Percentiles rank a stretch among this genome's conserved stretches.
These are phyloP conservation scores for Buxus sempervirens DNA, from an alignment of 164 flowering plant species.

Conservation along the genomic window DNA sequence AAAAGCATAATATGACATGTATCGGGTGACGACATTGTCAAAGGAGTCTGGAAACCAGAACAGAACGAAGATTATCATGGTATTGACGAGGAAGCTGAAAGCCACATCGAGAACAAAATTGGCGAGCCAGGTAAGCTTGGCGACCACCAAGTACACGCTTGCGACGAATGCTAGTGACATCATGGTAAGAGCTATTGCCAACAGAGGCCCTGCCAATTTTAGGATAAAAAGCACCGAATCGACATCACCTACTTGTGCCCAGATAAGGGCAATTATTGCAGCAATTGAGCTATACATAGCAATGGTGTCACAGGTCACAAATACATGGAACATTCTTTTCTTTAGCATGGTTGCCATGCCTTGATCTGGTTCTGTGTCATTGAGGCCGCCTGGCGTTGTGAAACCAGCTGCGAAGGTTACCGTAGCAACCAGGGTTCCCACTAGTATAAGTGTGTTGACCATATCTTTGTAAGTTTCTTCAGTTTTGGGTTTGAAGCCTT, in stretches of 20 bases:
- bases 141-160: conserved; percentile 5
- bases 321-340: conserved; percentile 2
- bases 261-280: background rate
- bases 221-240: background rate
- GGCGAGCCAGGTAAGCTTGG: conserved; percentile 10
- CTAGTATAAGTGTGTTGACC: conserved; percentile 20
- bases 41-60: background rate
- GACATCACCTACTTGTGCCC: conserved; percentile 13
- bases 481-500: no score
- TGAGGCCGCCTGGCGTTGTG: conserved; percentile 25
- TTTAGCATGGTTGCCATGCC: conserved; percentile 12
- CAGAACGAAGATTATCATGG: conserved; percentile 6
- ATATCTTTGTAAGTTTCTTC: no score
- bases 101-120: conserved; percentile 1
- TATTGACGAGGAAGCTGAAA: background rate
- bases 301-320: conserved; percentile 5
- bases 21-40: background rate
- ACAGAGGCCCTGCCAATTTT: background rate
- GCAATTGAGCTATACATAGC: conserved; percentile 15
- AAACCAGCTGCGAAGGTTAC: conserved; percentile 25
- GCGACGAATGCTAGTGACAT: conserved; percentile 17
- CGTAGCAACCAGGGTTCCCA: conserved; percentile 23
- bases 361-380: no score
- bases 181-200: conserved; percentile 11
- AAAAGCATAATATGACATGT: conserved; percentile 12